Base-by-base conservation (phyloP, 345 rosid genomes). In the Lepidium aucheri region DNA sequence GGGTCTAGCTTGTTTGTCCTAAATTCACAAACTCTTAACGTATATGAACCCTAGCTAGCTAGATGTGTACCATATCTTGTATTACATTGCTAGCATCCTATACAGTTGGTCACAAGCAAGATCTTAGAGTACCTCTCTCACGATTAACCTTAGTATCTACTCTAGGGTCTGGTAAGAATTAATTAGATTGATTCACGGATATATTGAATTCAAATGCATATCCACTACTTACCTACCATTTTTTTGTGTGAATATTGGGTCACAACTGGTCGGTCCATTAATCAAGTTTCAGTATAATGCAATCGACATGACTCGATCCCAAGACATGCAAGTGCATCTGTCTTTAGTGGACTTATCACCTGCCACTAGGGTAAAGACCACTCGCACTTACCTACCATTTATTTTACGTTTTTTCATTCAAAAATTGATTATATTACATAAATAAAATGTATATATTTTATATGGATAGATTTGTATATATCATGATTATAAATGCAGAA, bases 1-100 rank as follows among this genome's bases (percentile, higher is more conserved):
- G 55, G 24, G 18, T 28, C 43, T 69, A 70, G 60, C 65, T 54
- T 76, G 68, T 70, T 54, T 76, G 68, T 39, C 55, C 72, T 76
- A 12, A 65, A 60, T 39, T 70, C 69, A 60, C 54, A 53, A 70
- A 53, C 56, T 41, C 62, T 49, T 4, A 28, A 28, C 7, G 1
- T 6, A 46, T 34, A 28, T 50, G 15, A 42, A 40, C 50, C 28
- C 7, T 63, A 26, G 49, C 39, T 39, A 49, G 30, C 32, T 28
- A 5, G 32, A 7, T 28, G 51, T 54, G 70, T 62, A 50, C 75
- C 42, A 45, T 60, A 38, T 60, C 4, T 34, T 60, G 57, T 67
- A 45, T 53, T 38, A 34, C 30, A 41, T 53, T 49, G 75, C 64
- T 56, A 65, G 40, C 72, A 75, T 75, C 53, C 68, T 56, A 59